These are phyloP conservation scores for Chaetomiaceae sp. DNA, from an alignment of 2,329 filamentous ascomycete genomes.

Conservation along the genomic window DNA sequence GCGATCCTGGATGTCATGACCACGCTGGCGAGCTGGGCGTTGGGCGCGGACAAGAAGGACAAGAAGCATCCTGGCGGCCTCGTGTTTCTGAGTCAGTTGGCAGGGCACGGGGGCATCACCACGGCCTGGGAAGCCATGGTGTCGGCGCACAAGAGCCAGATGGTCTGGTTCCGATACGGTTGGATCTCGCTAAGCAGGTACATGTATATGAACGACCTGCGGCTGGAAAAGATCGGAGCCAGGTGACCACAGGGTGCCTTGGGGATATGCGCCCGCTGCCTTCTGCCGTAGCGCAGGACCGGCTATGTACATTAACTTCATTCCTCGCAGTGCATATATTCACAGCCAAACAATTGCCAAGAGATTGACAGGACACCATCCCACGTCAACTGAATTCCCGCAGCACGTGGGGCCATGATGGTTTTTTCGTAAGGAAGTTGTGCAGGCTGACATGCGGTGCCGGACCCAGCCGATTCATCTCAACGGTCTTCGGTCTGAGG, in stretches of 20 bases:
- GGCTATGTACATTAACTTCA: no score
- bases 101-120: constrained; percentile 46
- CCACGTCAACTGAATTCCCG: neutral
- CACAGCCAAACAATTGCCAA: no score
- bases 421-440: neutral
- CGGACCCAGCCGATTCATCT: neutral
- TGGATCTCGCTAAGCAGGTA: constrained; percentile 90
- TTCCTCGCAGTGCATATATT: no score
- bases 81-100: constrained; percentile 53
- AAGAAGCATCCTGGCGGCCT: constrained; percentile 46
- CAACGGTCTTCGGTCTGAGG: neutral
- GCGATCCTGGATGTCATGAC: constrained; percentile 68
- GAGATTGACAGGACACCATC: no score
- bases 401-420: neutral
- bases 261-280: no score
- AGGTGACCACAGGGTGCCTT: no score
- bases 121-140: constrained; percentile 82
- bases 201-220: constrained; percentile 91
- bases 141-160: constrained; percentile 84
- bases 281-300: no score
- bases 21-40: constrained; percentile 56
- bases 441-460: neutral
- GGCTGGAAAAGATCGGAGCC: constrained; percentile 38
- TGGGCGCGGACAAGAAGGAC: constrained; percentile 31
- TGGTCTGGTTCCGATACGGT: constrained; percentile 96